Base-by-base conservation (phyloP, 164 flowering plant species). In the Annona squamosa region DNA sequence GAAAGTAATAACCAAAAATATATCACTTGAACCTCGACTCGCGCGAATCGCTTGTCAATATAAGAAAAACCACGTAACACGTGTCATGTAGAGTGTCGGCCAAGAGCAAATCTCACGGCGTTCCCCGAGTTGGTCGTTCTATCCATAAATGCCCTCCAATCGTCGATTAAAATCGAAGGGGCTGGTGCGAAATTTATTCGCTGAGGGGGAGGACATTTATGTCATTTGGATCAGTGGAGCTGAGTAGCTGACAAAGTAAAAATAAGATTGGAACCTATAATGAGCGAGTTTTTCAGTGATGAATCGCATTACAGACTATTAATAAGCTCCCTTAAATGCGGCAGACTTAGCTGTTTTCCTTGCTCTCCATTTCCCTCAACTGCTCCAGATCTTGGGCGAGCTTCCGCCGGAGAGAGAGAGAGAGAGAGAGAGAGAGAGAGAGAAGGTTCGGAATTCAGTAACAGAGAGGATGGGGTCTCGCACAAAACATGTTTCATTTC, bases 371-470 rank as follows among this genome's bases (percentile, higher is more conserved):
- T 19, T 62, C 18, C 45, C 47, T 5, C 13, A 10, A n/a, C 63
- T 65, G 61, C 46, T 65, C 43, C 63, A 73, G 70, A 57, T 67
- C 75, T 65, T 26, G 65, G 61, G 67, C 76, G 65, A 3, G 26
- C 65, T 63, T 43, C 68, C 37, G 37, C 37, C 37, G 37, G 42
- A 63, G 7, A 37, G 43, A 64, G 48, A 73, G 41, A 63, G 41
- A 46, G 44, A 37, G 9, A 41, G 37, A 26, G 42, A 63, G 7
- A 37, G 43, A 64, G 48, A 73, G 41, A 63, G 41, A 46, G 44
- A 37, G 3, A 41, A 43, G 12, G 13, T 17, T 6, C 41, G 47
- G 59, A 62, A 63, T 47, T 26, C 42, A 3, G 47, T 46, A 73
- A 5, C 65, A 59, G 61, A 59, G 67, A 59, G 67, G 13, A 68